A percentile compares a stretch with the other conserved stretches of the same genome.
Evolutionary conservation across 208 protist genomes (phyloP).

Genomic region (Wallacemonas rigidus): DNA sequence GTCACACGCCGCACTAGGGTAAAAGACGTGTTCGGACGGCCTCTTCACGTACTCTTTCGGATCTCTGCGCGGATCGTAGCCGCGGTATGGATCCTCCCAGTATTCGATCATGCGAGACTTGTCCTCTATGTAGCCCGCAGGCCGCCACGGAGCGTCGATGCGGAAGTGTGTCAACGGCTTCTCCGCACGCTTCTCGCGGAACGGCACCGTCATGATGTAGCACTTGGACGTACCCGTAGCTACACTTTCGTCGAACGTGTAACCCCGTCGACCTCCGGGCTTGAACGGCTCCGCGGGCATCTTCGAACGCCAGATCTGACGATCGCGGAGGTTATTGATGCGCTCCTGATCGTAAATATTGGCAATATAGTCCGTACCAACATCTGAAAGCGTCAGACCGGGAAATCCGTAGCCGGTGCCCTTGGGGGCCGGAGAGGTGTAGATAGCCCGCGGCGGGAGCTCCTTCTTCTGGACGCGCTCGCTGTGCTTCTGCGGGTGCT

Average conservation of each 20-base stretch:
- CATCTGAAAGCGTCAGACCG: slow-evolving; percentile 46
- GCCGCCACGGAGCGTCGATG: slow-evolving; percentile 70
- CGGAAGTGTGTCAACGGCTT: slow-evolving; percentile 50
- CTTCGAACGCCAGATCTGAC: slow-evolving; percentile 46
- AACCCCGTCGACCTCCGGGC: slow-evolving; percentile 63
- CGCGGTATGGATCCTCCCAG: slow-evolving; percentile 85
- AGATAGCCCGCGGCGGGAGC: slow-evolving; percentile 64
- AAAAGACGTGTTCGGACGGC: slow-evolving; percentile 62
- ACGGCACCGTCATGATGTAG: slow-evolving; percentile 84
- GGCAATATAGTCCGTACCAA: slow-evolving; percentile 83
- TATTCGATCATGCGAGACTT: slow-evolving; percentile 74
- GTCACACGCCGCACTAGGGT: slow-evolving; percentile 57
- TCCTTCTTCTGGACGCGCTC: slow-evolving; percentile 32
- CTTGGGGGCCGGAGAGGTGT: slow-evolving; percentile 73
- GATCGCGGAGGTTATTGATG: slow-evolving; percentile 55
- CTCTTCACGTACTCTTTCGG: slow-evolving; percentile 80
- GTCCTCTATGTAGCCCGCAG: slow-evolving; percentile 75
- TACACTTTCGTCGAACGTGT: slow-evolving; percentile 84
- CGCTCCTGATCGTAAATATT: slow-evolving; percentile 80
- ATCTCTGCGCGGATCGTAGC: slow-evolving; percentile 77
- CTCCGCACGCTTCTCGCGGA: slow-evolving; percentile 52
- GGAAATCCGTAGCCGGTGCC: slow-evolving; percentile 74
- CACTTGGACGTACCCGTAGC: slow-evolving; percentile 66
- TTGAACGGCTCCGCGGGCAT: slow-evolving; percentile 79
- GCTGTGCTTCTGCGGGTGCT: slow-evolving; percentile 44